phyloP scores from a whole-genome alignment of 2,329 filamentous ascomycete species.

The Sclerotinia nivalis region DNA sequence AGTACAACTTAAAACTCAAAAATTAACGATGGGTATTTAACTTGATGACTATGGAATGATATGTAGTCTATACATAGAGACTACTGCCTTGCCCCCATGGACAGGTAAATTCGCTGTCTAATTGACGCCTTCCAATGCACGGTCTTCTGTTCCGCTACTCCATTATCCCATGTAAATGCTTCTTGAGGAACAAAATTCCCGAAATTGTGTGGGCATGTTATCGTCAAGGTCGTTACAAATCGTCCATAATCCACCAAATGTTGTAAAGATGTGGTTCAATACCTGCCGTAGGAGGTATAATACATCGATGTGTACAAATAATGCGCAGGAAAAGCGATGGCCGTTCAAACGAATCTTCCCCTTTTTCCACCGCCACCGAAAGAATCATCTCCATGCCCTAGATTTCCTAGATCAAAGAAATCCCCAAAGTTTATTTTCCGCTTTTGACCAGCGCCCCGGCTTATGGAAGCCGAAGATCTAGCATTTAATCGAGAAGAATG shows the following conservation, averaged over 20 bases:
- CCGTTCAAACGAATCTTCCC: slow-evolving; percentile 39
- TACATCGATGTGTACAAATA: slow-evolving; percentile 15
- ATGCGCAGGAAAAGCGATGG: neutral
- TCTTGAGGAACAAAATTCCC: slow-evolving; percentile 17
- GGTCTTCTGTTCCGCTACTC: slow-evolving; percentile 19
- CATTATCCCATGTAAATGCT: slow-evolving; percentile 23
- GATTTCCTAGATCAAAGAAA: slow-evolving; percentile 69
- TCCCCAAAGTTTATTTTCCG: slow-evolving; percentile 72
- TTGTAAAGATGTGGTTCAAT: slow-evolving; percentile 12
- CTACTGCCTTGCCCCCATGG: slow-evolving; percentile 10
- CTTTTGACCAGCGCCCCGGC: slow-evolving; percentile 69
- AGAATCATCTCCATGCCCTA: slow-evolving; percentile 63
- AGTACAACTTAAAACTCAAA: neutral
- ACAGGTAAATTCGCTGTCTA: slow-evolving; percentile 15
- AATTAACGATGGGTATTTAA: slow-evolving; percentile 20
- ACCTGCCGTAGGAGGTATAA: slow-evolving; percentile 1
- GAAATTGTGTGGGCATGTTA: slow-evolving; percentile 18
- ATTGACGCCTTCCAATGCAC: slow-evolving; percentile 23
- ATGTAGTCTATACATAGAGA: slow-evolving; percentile 22
- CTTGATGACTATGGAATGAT: slow-evolving; percentile 18
- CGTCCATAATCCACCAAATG: slow-evolving; percentile 1
- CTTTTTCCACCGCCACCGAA: slow-evolving; percentile 42
- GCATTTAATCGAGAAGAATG: slow-evolving; percentile 32
- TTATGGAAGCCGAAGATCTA: slow-evolving; percentile 44
- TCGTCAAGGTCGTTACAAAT: slow-evolving; percentile 24